Evolutionary conservation across 768 basidiomycete species (phyloP).

Genomic region (Mycena crocata): DNA sequence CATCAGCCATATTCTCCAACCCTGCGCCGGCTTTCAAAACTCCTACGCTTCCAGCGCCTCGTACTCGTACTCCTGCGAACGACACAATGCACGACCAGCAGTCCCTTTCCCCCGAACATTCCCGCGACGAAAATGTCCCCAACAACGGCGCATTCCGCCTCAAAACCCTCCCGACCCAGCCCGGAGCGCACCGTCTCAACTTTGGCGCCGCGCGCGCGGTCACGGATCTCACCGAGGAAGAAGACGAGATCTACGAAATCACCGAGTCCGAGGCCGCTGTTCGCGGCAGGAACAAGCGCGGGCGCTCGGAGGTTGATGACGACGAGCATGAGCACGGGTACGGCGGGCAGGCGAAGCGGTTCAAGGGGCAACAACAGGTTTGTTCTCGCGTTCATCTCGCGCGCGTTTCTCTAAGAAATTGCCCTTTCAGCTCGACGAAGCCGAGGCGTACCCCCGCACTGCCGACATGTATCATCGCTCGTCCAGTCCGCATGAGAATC

Average conservation of each 20-base stretch:
- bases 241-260: conserved; percentile 19
- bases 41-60: conserved; percentile 17
- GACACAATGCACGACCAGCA: background rate
- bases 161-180: conserved; percentile 16
- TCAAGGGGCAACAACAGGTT: conserved; percentile 15
- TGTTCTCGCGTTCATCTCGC: background rate
- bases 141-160: background rate
- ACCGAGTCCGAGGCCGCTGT: background rate
- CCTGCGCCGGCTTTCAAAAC: conserved; percentile 20
- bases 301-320: conserved; percentile 18
- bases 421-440: conserved; percentile 1
- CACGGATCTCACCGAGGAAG: conserved; percentile 12
- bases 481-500: conserved; percentile 21
- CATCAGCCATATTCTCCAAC: conserved; percentile 20
- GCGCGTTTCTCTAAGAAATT: background rate
- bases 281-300: conserved; percentile 10
- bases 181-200: conserved; percentile 19
- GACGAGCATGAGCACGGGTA: conserved; percentile 15
- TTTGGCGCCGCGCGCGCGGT: conserved; percentile 2
- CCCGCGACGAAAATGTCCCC: background rate
- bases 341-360: conserved; percentile 14
- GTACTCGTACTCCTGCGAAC: conserved; percentile 6
- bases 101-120: background rate
- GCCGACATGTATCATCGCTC: conserved; percentile 20
- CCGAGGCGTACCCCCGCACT: background rate